Evolutionary conservation across 805 yeast species (phyloP).

Genomic region (Candida broadrunensis): DNA sequence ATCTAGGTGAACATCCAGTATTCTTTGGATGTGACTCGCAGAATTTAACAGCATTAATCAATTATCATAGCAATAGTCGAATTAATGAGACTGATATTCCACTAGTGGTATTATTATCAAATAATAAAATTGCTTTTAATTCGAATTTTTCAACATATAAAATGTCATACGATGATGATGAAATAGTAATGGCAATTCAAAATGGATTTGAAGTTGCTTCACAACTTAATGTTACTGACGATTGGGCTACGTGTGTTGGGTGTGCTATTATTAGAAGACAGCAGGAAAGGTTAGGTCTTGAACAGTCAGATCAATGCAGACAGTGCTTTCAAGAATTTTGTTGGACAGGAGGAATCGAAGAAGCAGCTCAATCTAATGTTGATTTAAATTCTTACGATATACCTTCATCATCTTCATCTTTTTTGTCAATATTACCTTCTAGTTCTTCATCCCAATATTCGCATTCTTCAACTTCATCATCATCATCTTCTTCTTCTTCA

Average conservation of each 20-base stretch:
- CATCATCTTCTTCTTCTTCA: not conserved
- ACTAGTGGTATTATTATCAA: conserved; percentile 71
- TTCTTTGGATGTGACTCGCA: conserved; percentile 80
- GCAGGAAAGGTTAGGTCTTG: conserved; percentile 61
- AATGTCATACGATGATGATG: conserved; percentile 57
- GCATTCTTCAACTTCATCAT: not conserved
- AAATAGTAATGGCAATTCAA: conserved; percentile 55
- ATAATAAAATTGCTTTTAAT: conserved; percentile 58
- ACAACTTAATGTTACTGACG: conserved; percentile 63
- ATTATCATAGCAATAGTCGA: conserved; percentile 17
- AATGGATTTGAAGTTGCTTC: conserved; percentile 78
- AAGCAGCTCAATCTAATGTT: conserved; percentile 3
- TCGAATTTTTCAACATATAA: conserved; percentile 74
- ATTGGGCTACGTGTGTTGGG: conserved; percentile 75
- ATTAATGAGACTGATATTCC: conserved; percentile 43
- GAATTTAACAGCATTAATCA: conserved; percentile 52
- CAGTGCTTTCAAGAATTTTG: conserved; percentile 72
- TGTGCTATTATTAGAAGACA: conserved; percentile 81
- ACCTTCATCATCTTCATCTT: not conserved
- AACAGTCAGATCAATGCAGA: conserved; percentile 66
- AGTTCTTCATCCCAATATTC: not conserved
- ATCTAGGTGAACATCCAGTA: conserved; percentile 64
- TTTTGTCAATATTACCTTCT: not conserved
- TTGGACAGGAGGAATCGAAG: conserved; percentile 39
- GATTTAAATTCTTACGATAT: not conserved